Base-by-base conservation (phyloP, 495 filamentous ascomycete genomes). In the Paragyromitra xinjiangensis region DNA sequence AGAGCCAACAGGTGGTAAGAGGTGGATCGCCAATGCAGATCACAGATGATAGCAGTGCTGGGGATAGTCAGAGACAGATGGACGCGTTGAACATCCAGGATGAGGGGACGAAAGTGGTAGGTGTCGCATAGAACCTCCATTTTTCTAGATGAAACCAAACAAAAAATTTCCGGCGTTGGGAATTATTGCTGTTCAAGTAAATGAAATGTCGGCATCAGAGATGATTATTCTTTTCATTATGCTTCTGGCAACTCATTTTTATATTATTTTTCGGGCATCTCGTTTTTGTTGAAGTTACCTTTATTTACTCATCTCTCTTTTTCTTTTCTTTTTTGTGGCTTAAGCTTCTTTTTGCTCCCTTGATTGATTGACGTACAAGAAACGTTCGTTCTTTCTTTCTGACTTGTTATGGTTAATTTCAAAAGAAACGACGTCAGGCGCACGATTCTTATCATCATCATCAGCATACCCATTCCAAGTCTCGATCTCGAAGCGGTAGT, bases 11-110 rank as follows among this genome's bases (percentile, higher is more conserved):
- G 61, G 80, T 81, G 19, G 73, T 84, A 24, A 87, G 89, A 82
- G 81, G 84, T 67, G 83, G 83, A 42, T 85, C 87, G 51, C 88
- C 88, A 19, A 87, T 88, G 80, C 86, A 88, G 56, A 85, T 89
- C 50, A 87, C 82, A 64, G 81, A 83, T 50, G 91, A 93, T 81
- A 77, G 69, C 3, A 86, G 87, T 3, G 88, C 89, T 44, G 87
- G 89, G 65, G 91, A 93, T 68, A 92, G 86, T 78, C 88, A 91
- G 82, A 87, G 89, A 76, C 87, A 90, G 59, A 85, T 93, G 79
- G 89, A 92, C 82, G 88, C 89, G 3, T 82, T 93, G 79, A 90
- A 90, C 73, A 81, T 93, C 74, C 87, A 91, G 67, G 91, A 93
- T 77, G 78, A 80, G 44, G 80, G 81, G 34, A 82, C 80, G 69